Percentiles rank a stretch among this genome's conserved stretches.
Evolutionary conservation across 2,329 filamentous ascomycete species (phyloP).

Genomic region (Mycogone perniciosa): DNA sequence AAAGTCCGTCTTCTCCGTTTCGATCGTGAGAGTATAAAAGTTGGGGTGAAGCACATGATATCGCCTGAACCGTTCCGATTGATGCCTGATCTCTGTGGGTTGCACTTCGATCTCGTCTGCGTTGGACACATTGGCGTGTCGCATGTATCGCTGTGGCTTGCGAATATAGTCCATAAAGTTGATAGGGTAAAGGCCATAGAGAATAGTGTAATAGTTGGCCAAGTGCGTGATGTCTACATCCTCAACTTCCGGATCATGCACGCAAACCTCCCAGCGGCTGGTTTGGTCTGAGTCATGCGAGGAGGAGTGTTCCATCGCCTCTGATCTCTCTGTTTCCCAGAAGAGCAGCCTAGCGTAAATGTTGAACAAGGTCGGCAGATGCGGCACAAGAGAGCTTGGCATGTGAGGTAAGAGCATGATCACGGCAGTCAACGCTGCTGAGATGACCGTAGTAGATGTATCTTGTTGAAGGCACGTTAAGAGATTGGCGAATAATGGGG

Average conservation of each 20-base stretch:
- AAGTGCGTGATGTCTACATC: slow-evolving; percentile 60
- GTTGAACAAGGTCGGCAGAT: slow-evolving; percentile 69
- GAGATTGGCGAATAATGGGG: slow-evolving; percentile 63
- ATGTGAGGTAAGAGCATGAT: slow-evolving; percentile 82
- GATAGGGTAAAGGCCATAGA: slow-evolving; percentile 77
- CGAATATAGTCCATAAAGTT: slow-evolving; percentile 84
- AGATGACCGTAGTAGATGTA: slow-evolving; percentile 70
- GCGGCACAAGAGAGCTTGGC: slow-evolving; percentile 61
- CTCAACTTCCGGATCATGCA: slow-evolving; percentile 56
- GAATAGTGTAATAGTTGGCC: slow-evolving; percentile 69
- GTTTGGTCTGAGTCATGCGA: slow-evolving; percentile 33
- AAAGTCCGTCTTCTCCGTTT: slow-evolving; percentile 70
- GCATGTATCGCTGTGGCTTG: slow-evolving; percentile 72
- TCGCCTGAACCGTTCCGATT: slow-evolving; percentile 68
- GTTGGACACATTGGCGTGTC: slow-evolving; percentile 63
- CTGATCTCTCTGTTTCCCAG: slow-evolving; percentile 57
- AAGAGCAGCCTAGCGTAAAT: slow-evolving; percentile 75
- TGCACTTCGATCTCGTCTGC: slow-evolving; percentile 72
- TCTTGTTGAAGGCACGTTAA: slow-evolving; percentile 70
- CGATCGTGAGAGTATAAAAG: slow-evolving; percentile 72
- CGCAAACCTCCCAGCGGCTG: slow-evolving; percentile 56
- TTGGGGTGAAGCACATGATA: slow-evolving; percentile 76
- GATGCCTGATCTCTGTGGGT: slow-evolving; percentile 67
- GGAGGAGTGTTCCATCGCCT: slow-evolving; percentile 28
- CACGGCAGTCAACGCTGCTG: slow-evolving; percentile 64